Evolutionary conservation across 768 basidiomycete species (phyloP), one percentile per base, ranked within the genome.

Genomic region (Tricholomella constricta): DNA sequence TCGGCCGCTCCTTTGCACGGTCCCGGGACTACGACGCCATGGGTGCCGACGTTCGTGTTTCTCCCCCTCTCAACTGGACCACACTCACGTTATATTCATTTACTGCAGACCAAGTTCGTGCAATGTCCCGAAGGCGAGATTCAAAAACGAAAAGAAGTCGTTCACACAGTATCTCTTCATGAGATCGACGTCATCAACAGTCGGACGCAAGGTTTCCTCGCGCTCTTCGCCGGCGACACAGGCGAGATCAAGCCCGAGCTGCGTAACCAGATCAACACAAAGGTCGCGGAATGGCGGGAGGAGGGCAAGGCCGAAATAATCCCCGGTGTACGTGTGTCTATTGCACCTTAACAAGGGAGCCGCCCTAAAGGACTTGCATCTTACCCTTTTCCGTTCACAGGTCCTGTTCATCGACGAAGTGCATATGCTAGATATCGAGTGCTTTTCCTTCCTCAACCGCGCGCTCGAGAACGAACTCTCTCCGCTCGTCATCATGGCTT

Each of bases 141-240:
- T 52, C 97, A 98, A 76, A 95, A 94, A 63, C 88, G 96, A 58
- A 94, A 93, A 77, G 94, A 98, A 72, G 91, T 98, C 53, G 91
- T 94, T 7, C 97, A 99, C 71, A 98, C 95, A 0, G 95, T 98
- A 9, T 94, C 95, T 0, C 77, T 99, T 12, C 97, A 98, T 71
- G 97, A 99, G 74, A 98, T 99, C 62, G 97, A 99, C 65, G 95
- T 98, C 48, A 98, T 98, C 78, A 99, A 98, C 78, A 94, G 91
- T 58, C 84, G 96, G 45, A 98, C 96, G 6, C 97, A 99, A 76
- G 97, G 97, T 3, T 98, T 98, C 80, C 84, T 98, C 31, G 96
- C 97, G 0, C 81, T 99, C 11, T 91, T 91, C 66, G 85, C 90
- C 46, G 96, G 96, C 10, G 97, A 99, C 68, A 99, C 97, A 0